These are phyloP conservation scores for Solanum medicagineum DNA, from an alignment of 257 asterid genomes.

Conservation along the genomic window DNA sequence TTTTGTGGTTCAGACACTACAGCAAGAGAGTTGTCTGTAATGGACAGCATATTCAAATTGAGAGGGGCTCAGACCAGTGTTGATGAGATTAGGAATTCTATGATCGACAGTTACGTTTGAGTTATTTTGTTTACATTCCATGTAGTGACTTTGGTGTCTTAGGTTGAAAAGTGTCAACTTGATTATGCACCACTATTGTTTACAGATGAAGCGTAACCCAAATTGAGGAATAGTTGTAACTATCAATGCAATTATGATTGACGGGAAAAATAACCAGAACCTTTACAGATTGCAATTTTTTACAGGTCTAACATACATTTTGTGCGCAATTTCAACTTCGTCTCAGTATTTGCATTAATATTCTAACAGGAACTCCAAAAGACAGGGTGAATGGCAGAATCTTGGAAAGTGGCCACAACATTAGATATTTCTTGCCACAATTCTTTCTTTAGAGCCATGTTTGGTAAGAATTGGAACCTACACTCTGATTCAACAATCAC, in stretches of 20 bases:
- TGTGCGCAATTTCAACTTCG: too few relatives aligned
- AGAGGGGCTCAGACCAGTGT: constrained; percentile 76
- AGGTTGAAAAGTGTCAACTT: too few relatives aligned
- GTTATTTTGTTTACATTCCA: background rate
- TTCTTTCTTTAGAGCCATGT: too few relatives aligned
- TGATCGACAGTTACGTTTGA: constrained; percentile 47
- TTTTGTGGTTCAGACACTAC: constrained; percentile 89
- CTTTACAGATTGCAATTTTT: too few relatives aligned
- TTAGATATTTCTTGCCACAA: constrained; percentile 29
- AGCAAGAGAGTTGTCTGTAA: constrained; percentile 73
- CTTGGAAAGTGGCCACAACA: constrained; percentile 72
- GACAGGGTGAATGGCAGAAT: constrained; percentile 57
- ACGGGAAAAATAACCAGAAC: too few relatives aligned
- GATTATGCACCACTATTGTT: too few relatives aligned
- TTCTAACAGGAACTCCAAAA: constrained; percentile 53
- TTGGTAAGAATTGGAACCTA: constrained; percentile 63
- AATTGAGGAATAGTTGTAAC: too few relatives aligned
- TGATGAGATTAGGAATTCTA: constrained; percentile 71
- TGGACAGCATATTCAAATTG: constrained; percentile 65
- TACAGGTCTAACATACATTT: too few relatives aligned
- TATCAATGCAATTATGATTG: too few relatives aligned
- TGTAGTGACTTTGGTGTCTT: background rate
- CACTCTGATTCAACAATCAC: constrained; percentile 19
- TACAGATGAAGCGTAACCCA: too few relatives aligned
- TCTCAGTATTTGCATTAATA: too few relatives aligned